These are phyloP conservation scores for Candida manassasensis DNA, from an alignment of 805 yeast genomes.

Conservation along the genomic window DNA sequence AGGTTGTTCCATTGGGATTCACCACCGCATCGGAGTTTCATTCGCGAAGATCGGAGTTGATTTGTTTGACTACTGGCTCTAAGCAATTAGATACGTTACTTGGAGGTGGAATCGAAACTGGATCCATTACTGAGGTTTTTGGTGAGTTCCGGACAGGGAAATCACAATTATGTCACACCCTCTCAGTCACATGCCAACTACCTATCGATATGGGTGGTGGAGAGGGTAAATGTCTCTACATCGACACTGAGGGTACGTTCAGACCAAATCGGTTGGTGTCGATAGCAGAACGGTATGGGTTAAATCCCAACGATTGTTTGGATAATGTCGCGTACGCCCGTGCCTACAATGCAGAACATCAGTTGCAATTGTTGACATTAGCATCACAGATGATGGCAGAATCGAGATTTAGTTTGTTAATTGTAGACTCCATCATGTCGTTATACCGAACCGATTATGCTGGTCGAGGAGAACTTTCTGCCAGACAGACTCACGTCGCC, in stretches of 20 bases:
- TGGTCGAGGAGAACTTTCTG: constrained; percentile 94
- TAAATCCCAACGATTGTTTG: constrained; percentile 13
- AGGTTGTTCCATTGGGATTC: constrained; percentile 91
- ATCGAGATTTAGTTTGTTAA: constrained; percentile 80
- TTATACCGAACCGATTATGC: constrained; percentile 89
- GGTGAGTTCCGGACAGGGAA: constrained; percentile 17
- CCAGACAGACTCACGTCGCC: constrained; percentile 92
- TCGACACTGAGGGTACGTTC: constrained; percentile 16
- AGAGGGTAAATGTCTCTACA: constrained; percentile 15
- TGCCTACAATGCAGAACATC: constrained; percentile 96
- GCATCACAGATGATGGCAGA: constrained; percentile 97
- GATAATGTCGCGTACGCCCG: constrained; percentile 15
- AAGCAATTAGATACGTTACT: constrained; percentile 33
- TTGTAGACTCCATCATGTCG: constrained; percentile 98
- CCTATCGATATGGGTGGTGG: constrained; percentile 15
- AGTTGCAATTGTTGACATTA: constrained; percentile 73
- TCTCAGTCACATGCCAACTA: constrained; percentile 15
- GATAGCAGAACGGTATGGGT: constrained; percentile 14
- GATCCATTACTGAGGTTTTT: constrained; percentile 15
- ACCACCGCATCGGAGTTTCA: constrained; percentile 96
- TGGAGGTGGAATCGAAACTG: constrained; percentile 15
- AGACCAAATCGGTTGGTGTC: constrained; percentile 14
- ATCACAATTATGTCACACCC: constrained; percentile 15
- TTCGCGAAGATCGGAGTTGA: constrained; percentile 81
- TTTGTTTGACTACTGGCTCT: constrained; percentile 93